Evolutionary conservation across 2,329 filamentous ascomycete genomes (phyloP), one percentile per base, ranked within the genome.

Genomic region (Ustulina deusta): DNA sequence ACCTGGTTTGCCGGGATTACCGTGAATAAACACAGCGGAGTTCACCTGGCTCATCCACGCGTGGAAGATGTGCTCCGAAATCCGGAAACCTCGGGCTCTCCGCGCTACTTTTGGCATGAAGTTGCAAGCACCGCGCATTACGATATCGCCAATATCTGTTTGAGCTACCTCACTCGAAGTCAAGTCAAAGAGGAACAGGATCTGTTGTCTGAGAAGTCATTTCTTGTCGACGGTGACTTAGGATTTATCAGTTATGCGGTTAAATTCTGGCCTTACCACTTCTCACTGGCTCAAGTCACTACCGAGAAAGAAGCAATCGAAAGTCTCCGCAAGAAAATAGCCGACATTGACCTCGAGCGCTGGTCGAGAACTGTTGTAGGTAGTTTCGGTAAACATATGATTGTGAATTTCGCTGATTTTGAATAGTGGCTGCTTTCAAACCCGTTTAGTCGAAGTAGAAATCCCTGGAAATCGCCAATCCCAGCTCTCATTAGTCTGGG

Each of bases 341-440:
- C 11, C n/a, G 36, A 36, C 1, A 5, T 62, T 11, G 38, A 55
- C 20, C 48, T 55, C n/a, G n/a, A 46, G 9, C 38, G 36, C 10
- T 62, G 59, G 59, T 62, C 59, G 27, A 55, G n/a, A 55, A 62
- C 59, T 46, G 7, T 25, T n/a, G 59, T 62, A 44, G 48, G 57
- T 49, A 27, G 36, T 34, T 13, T 25, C 15, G 10, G 15, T 42
- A 32, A 34, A n/a, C 3, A n/a, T 44, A 11, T 32, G 15, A 17
- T 20, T 36, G 2, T 32, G 1, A 6, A 29, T 9, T 29, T 54
- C 20, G 49, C 59, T 62, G 13, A 62, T 36, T 3, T n/a, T 2
- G 2, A 25, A 27, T 20, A 62, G 59, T 62, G 59, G 59, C 20
- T 62, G n/a, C 49, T 62, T n/a, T 52, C 59, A 20, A 62, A 62